A percentile compares a stretch with the other conserved stretches of the same genome.
phyloP scores from a whole-genome alignment of 2,329 filamentous ascomycete genomes.

The Xylaria sp. region DNA sequence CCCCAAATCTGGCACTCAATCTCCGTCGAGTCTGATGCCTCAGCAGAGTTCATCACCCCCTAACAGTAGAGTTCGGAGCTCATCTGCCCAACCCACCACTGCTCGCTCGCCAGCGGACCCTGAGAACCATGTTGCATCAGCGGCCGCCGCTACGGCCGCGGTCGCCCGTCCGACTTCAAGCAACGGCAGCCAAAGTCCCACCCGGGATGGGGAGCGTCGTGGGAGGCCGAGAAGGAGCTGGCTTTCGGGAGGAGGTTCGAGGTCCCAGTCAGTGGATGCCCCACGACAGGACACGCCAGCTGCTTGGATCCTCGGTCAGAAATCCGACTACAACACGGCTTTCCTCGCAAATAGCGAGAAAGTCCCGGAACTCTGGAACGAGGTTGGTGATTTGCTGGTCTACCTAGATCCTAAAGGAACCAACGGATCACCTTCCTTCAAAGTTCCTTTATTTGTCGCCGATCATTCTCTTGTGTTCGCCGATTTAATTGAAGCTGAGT shows the following conservation, averaged over 20 bases:
- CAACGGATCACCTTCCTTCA: conserved; percentile 63
- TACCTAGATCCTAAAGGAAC: conserved; percentile 60
- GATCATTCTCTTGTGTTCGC: conserved; percentile 60
- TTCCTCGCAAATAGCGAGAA: conserved; percentile 61
- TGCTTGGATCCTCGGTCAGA: conserved; percentile 63
- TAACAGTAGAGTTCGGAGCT: conserved; percentile 52
- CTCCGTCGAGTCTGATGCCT: conserved; percentile 28
- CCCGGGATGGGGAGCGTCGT: conserved; percentile 43
- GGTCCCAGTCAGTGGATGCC: conserved; percentile 55
- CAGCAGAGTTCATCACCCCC: conserved; percentile 38
- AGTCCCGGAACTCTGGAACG: conserved; percentile 71
- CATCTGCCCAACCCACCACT: conserved; percentile 53
- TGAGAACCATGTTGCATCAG: conserved; percentile 42
- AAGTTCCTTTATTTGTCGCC: conserved; percentile 60
- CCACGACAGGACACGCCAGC: conserved; percentile 35
- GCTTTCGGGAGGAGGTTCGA: conserved; percentile 58
- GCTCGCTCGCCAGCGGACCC: conserved; percentile 34
- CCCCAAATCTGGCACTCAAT: conserved; percentile 11
- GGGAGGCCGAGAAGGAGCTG: conserved; percentile 59
- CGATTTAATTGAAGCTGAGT: conserved; percentile 57
- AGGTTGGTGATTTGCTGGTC: conserved; percentile 61
- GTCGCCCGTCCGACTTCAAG: conserved; percentile 43
- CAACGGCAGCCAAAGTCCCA: conserved; percentile 52
- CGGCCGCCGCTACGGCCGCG: conserved; percentile 27
- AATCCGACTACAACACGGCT: conserved; percentile 61